Evolutionary conservation across 495 filamentous ascomycete species (phyloP).

Genomic region (Xylaria cubensis): DNA sequence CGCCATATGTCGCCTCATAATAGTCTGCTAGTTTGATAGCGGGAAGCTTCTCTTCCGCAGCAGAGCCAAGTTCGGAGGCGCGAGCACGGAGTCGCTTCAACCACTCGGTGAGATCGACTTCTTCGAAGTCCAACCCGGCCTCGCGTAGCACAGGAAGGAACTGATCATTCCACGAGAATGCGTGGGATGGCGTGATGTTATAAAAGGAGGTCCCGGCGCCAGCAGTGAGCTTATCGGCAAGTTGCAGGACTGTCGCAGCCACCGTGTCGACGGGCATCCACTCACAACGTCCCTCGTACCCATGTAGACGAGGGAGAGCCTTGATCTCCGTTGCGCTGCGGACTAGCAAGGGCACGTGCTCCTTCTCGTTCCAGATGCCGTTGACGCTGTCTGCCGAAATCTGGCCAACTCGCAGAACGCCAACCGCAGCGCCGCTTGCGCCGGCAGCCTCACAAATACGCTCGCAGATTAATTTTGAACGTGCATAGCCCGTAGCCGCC

Average conservation of each 20-base stretch:
- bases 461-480: conserved; percentile 64
- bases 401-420: conserved; percentile 65
- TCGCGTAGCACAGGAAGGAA: conserved; percentile 50
- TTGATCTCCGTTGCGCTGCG: conserved; percentile 57
- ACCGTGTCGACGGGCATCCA: conserved; percentile 66
- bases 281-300: conserved; percentile 46
- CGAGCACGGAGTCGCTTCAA: conserved; percentile 46
- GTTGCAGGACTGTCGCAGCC: conserved; percentile 55
- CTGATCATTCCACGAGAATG: conserved; percentile 55
- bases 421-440: conserved; percentile 46
- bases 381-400: conserved; percentile 58
- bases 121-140: conserved; percentile 50
- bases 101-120: conserved; percentile 55
- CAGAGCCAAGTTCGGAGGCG: conserved; percentile 42
- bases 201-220: conserved; percentile 40
- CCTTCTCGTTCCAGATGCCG: conserved; percentile 65
- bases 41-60: conserved; percentile 43
- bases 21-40: conserved; percentile 57
- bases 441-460: conserved; percentile 53
- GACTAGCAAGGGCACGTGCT: conserved; percentile 64
- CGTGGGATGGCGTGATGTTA: conserved; percentile 55
- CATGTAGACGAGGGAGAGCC: conserved; percentile 56
- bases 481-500: conserved; percentile 62
- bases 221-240: conserved; percentile 43
- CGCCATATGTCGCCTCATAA: conserved; percentile 49